Evolutionary conservation across 1,139 yeast genomes (phyloP).

Genomic region (Yamadazyma atlantica): DNA sequence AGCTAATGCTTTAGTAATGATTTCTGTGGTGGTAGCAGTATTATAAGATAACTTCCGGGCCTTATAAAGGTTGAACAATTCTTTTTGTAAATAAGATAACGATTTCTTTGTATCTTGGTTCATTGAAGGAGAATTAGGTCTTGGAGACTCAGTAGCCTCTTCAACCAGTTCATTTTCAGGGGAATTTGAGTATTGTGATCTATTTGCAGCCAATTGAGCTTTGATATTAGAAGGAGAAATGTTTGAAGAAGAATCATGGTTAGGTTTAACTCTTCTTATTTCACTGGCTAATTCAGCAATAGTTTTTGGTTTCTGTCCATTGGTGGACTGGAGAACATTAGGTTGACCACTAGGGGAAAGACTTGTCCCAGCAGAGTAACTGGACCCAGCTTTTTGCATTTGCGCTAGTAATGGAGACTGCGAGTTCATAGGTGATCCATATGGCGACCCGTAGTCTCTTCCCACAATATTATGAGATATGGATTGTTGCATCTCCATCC

Average conservation of each 20-base stretch:
- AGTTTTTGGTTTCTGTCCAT: conserved; percentile 42
- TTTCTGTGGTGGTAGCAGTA: conserved; percentile 72
- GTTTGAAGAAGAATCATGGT: conserved; percentile 2
- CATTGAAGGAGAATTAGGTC: conserved; percentile 30
- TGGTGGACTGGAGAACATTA: conserved; percentile 2
- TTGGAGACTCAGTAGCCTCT: no score
- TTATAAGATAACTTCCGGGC: conserved; percentile 65
- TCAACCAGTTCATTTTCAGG: no score
- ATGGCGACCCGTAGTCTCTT: conserved; percentile 26
- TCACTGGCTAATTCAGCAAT: conserved; percentile 59
- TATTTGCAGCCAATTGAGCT: conserved; percentile 55
- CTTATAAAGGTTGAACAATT: conserved; percentile 65
- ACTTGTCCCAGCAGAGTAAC: background rate
- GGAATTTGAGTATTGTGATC: conserved; percentile 27
- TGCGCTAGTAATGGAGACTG: conserved; percentile 23
- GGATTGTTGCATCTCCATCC: conserved; percentile 32
- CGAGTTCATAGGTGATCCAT: conserved; percentile 22
- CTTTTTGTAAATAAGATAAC: conserved; percentile 67
- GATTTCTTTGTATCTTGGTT: conserved; percentile 63
- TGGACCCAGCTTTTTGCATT: conserved; percentile 15
- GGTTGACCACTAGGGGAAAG: background rate
- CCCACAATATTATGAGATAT: conserved; percentile 27
- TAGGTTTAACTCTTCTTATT: conserved; percentile 43
- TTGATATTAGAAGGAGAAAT: conserved; percentile 34
- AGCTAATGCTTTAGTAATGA: conserved; percentile 88